phyloP scores from a whole-genome alignment of 2,329 filamentous ascomycete species.

The Thyridium curvatum region DNA sequence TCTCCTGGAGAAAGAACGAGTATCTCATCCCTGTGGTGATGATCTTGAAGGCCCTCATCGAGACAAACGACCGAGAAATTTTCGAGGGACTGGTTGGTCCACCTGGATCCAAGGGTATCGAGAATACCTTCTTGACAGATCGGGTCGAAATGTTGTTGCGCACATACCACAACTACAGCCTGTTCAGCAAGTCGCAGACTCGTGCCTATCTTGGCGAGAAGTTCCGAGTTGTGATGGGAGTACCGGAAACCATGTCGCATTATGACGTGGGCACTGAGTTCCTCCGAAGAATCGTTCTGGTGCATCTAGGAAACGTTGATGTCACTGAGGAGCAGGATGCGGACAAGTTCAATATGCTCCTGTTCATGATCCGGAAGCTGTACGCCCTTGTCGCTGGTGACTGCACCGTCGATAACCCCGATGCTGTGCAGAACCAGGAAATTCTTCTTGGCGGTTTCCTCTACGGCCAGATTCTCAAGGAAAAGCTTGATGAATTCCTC shows the following conservation, averaged over 20 bases:
- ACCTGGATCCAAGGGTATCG: slow-evolving; percentile 66
- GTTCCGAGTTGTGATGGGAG: slow-evolving; percentile 80
- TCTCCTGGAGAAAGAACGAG: slow-evolving; percentile 97
- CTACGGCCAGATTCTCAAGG: slow-evolving; percentile 93
- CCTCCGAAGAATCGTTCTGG: slow-evolving; percentile 79
- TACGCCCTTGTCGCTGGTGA: slow-evolving; percentile 91
- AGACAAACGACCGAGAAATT: slow-evolving; percentile 95
- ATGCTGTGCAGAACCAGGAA: slow-evolving; percentile 95
- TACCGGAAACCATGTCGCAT: slow-evolving; percentile 77
- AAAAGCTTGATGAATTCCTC: slow-evolving; percentile 86
- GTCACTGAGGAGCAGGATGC: slow-evolving; percentile 78
- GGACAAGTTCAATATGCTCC: slow-evolving; percentile 88
- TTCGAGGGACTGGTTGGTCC: slow-evolving; percentile 87
- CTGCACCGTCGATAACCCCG: slow-evolving; percentile 89
- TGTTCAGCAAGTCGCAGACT: slow-evolving; percentile 78
- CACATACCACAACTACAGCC: slow-evolving; percentile 85
- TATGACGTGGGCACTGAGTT: slow-evolving; percentile 91
- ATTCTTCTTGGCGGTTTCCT: slow-evolving; percentile 88
- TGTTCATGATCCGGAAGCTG: slow-evolving; percentile 95
- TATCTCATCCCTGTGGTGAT: slow-evolving; percentile 95
- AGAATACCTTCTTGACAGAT: slow-evolving; percentile 91
- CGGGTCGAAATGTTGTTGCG: slow-evolving; percentile 86
- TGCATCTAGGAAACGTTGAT: slow-evolving; percentile 81
- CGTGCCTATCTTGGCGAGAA: slow-evolving; percentile 83
- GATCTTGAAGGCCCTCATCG: slow-evolving; percentile 88